Evolutionary conservation across 352 stramenopile species (phyloP), one percentile per base, ranked within the genome.

Genomic region (Pythium phragmitis): DNA sequence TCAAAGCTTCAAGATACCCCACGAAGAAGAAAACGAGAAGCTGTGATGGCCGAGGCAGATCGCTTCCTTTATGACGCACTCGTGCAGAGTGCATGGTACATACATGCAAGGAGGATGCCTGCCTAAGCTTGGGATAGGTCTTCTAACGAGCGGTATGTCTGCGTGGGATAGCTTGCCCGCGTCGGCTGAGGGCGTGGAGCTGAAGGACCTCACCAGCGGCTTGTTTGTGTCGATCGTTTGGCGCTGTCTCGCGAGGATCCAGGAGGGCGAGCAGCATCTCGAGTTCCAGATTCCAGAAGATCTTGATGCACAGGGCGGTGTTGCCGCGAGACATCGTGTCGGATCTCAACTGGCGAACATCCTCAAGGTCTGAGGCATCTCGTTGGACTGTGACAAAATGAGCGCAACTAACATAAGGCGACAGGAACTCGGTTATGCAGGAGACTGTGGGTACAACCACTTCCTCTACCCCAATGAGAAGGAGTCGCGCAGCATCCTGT

Each of bases 371-470:
- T 19, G 39, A 46, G 16, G 2, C 17, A 46, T 8, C 17, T 19
- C 39, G 17, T 12, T 46, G 17, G 39, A 19, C 3, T 21, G 39
- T 46, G 39, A 46, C 7, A 13, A n/a, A 26, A 50, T 33, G 7
- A 50, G 13, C 45, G 47, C 47, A 54, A 54, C 21, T 50, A 17
- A n/a, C 39, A 46, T 2, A 4, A n/a, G 13, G 9, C 26, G 1
- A 37, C 48, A 94, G 85, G 79, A 90, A 28, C 70, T 92, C 13
- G 88, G 88, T 5, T 96, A 91, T 63, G 75, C 73, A 19, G 84
- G 85, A 16, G 87, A 96, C 52, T 95, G 85, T 57, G 87, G 88
- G 0, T 96, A 96, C 70, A 94, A 95, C 59, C 79, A 94, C 66
- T 91, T 96, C 48, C 63, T 96, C 61, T 96, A 96, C 64, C 88